Base-by-base conservation (phyloP, 192 early-diverging fungal genomes). In the Lobosporangium transversale region DNA sequence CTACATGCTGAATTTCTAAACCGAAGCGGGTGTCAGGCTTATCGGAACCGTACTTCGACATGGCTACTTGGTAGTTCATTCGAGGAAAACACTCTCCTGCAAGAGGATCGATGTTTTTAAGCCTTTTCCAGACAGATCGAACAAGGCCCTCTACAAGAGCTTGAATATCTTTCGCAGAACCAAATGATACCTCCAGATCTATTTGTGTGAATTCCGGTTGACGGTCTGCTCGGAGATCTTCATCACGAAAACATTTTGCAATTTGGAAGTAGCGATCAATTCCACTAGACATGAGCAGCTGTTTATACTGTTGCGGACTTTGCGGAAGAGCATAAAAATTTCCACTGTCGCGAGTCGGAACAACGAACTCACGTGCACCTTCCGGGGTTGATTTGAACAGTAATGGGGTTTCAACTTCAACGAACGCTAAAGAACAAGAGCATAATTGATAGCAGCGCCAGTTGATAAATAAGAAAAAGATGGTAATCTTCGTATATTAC, bases 121-220 rank as follows among this genome's bases (percentile, higher is more conserved):
- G 62, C 3, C 80, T 71, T 29, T 79, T 78, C 91, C 91, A 95
- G 18, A 95, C 81, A 21, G 69, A 70, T 20, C 79, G 76, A 1
- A 95, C 82, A 53, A 95, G 70, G 20, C 81, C 83, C 79, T 97
- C 93, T n/a, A 94, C 80, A 3, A 95, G 56, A 9, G 29, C 51
- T 70, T 89, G 92, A 29, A 97, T 88, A 71, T 94, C 90, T 7
- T 81, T 61, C 50, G 86, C 85, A 42, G 82, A 80, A 14, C 90
- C 85, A 86, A 96, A 97, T 15, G 92, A 90, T 82, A 97, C 90
- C 70, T 97, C 95, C 30, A 97, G 37, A 84, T 97, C 95, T 50
- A 97, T 87, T 88, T 97, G 95, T 5, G 94, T 97, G 60, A 97
- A 97, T 70, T 97, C 95, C 18, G 94, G 94, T 68, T 97, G 95